Evolutionary conservation across 1,139 yeast species (phyloP), one percentile per base, ranked within the genome.

Genomic region (Suhomyces chickasaworum): DNA sequence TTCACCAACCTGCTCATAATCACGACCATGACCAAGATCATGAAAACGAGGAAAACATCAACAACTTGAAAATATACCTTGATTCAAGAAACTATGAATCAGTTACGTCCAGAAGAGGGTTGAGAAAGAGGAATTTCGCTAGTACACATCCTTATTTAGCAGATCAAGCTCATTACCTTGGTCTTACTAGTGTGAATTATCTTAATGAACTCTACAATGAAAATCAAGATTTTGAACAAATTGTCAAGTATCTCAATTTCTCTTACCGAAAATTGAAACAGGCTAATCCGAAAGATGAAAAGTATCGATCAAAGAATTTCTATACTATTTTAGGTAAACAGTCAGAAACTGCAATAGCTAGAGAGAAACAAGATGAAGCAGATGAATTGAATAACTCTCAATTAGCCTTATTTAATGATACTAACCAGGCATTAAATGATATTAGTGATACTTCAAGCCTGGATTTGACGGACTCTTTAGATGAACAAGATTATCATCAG

Each of bases 111-210:
- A 50, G 70, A 41, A 53, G 79, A 45, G 73, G 75, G 6, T 58
- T 75, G 17, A 59, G 80, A 6, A 72, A 73, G 53, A 57, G 80
- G 22, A 75, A 71, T 40, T 75, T 75, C 52, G 69, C 79, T 2
- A 70, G 76, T 55, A 66, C 77, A 2, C 78, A 74, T 55, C 80
- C 80, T 0, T 75, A 75, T 51, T 53, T 75, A 18, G 75, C 78
- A 3, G 80, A 75, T 51, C 77, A 73, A 50, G 78, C 77, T 2
- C 75, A 72, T 49, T 75, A 74, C 62, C 59, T 75, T 39, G 79
- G 75, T 1, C 58, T 75, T 9, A 63, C 75, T 8, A 62, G 66
- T 38, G 57, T 64, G 3, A 67, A 65, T 27, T 65, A 68, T 43
- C 59, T 75, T 48, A 73, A 75, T 54, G 72, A 70, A 33, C 52